Percentiles rank a stretch among this genome's conserved stretches.
These are phyloP conservation scores for Cutaneotrichosporon mucoides DNA, from an alignment of 1,284 basidiomycete genomes.

Conservation along the genomic window DNA sequence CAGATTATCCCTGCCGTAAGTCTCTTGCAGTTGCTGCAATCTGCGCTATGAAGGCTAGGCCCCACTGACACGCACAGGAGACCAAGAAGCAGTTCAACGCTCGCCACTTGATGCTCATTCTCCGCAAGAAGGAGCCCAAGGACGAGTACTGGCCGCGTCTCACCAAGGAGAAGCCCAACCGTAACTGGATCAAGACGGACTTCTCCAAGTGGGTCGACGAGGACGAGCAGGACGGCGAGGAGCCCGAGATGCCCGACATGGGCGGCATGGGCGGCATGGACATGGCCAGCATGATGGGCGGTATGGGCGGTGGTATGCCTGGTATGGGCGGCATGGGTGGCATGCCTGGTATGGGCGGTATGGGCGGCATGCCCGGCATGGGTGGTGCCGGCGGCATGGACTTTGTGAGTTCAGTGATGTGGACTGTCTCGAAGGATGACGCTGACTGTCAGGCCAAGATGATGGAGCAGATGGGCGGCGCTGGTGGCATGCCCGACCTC, in stretches of 20 bases:
- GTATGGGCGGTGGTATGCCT: conserved; percentile 42
- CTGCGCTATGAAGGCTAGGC: background rate
- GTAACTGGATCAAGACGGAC: conserved; percentile 80
- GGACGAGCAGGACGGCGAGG: conserved; percentile 75
- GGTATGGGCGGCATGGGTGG: conserved; percentile 31
- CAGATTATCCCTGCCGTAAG: conserved; percentile 70
- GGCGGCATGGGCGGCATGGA: conserved; percentile 25
- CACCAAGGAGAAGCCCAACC: conserved; percentile 75
- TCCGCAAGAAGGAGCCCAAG: conserved; percentile 74
- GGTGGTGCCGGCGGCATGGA: conserved; percentile 53
- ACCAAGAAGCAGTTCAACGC: conserved; percentile 60
- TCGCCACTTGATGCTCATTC: conserved; percentile 61
- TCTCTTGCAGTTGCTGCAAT: conserved; percentile 6
- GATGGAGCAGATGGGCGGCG: conserved; percentile 48
- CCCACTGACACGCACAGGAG: conserved; percentile 51
- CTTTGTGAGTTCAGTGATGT: conserved; percentile 21
- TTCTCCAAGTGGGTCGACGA: conserved; percentile 92
- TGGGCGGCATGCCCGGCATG: conserved; percentile 51
- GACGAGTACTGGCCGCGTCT: conserved; percentile 84
- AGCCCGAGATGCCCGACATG: conserved; percentile 25
- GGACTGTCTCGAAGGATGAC: too few relatives aligned
- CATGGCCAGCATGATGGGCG: conserved; percentile 21
- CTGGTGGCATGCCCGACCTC: conserved; percentile 39
- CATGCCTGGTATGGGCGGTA: conserved; percentile 36
- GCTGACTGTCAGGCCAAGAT: conserved; percentile 33